A percentile compares a stretch with the other conserved stretches of the same genome.
These are phyloP conservation scores for Phytopythium helicoides DNA, from an alignment of 352 stramenopile species.

Conservation along the genomic window DNA sequence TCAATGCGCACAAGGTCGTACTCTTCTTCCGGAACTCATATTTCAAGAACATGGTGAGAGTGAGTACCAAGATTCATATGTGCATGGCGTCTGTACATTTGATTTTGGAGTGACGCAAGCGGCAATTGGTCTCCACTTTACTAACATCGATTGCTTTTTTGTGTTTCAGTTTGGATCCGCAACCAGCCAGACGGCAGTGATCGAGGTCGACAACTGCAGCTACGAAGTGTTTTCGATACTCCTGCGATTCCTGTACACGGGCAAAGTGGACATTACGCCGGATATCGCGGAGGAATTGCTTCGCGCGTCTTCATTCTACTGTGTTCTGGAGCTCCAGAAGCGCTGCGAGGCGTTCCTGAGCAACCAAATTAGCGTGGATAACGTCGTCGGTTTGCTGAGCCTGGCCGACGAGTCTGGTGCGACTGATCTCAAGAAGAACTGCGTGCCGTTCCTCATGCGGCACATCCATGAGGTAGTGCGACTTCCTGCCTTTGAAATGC, in stretches of 20 bases:
- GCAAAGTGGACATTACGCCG: constrained; percentile 80
- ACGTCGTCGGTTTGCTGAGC: constrained; percentile 74
- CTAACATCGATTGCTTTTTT: constrained; percentile 15
- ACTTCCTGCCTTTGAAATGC: constrained; percentile 64
- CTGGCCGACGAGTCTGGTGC: constrained; percentile 79
- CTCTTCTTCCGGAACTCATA: constrained; percentile 90
- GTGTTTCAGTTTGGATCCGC: constrained; percentile 69
- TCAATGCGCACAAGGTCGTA: constrained; percentile 88
- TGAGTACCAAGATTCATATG: constrained; percentile 45
- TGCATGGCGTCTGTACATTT: constrained; percentile 3
- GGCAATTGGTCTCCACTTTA: neutral
- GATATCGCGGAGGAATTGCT: constrained; percentile 83
- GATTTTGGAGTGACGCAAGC: neutral
- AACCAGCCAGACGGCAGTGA: constrained; percentile 80
- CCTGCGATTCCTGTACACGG: constrained; percentile 86
- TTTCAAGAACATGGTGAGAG: constrained; percentile 91
- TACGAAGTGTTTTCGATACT: constrained; percentile 87
- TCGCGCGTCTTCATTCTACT: constrained; percentile 76
- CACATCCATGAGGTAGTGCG: constrained; percentile 86
- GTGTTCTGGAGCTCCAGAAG: constrained; percentile 84
- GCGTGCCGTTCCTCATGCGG: constrained; percentile 81
- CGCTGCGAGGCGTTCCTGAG: constrained; percentile 79
- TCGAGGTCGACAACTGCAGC: constrained; percentile 88
- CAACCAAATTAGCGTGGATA: constrained; percentile 75
- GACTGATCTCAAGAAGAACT: constrained; percentile 83